These are phyloP conservation scores for Grosmannia serpens DNA, from an alignment of 2,329 filamentous ascomycete genomes.

Conservation along the genomic window DNA sequence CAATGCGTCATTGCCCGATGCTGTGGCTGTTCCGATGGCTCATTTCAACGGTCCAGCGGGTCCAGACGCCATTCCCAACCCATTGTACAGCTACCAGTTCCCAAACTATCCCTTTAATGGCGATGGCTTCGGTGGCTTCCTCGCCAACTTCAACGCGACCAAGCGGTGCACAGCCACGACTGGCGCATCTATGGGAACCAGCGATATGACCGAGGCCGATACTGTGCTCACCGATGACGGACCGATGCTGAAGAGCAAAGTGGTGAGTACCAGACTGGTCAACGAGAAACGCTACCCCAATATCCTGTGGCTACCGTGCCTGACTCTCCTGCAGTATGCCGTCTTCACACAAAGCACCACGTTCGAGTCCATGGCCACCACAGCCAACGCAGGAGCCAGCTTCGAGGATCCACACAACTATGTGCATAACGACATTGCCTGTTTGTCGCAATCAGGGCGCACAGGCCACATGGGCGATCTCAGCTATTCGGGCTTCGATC, in stretches of 20 bases:
- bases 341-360: constrained; percentile 25
- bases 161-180: constrained; percentile 24
- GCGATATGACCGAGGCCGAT: constrained; percentile 21
- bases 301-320: background rate
- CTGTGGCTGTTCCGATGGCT: constrained; percentile 19
- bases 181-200: constrained; percentile 25
- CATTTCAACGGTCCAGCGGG: constrained; percentile 15
- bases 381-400: constrained; percentile 23
- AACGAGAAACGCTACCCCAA: background rate
- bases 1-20: constrained; percentile 29
- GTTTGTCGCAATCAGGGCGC: constrained; percentile 16
- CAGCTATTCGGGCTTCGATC: constrained; percentile 32
- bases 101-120: constrained; percentile 26
- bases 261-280: constrained; percentile 10
- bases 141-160: constrained; percentile 23
- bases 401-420: constrained; percentile 33
- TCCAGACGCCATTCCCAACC: constrained; percentile 28
- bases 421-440: constrained; percentile 29
- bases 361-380: constrained; percentile 30
- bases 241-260: constrained; percentile 16
- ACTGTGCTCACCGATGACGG: constrained; percentile 14
- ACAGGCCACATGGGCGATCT: constrained; percentile 24
- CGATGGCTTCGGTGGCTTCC: constrained; percentile 17
- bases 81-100: constrained; percentile 40
- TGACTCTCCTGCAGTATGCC: constrained; percentile 24